Conservation (phyloP, 352 stramenopile genomes). For the Phytophthora nicotianae region DNA sequence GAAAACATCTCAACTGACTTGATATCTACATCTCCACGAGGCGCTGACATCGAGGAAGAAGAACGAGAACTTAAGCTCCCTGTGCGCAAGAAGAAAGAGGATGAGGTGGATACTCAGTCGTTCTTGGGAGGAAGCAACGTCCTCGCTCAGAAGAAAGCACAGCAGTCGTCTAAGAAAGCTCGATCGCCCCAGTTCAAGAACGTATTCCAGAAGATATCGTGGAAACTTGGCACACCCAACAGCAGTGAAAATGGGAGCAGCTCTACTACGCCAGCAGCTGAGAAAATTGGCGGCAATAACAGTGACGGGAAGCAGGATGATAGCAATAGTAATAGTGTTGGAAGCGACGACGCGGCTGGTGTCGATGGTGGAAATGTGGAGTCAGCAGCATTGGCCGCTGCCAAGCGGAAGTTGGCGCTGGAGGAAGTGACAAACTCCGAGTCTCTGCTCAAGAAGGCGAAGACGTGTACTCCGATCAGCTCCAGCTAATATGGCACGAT, state of each 20-base stretch:
- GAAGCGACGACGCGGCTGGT: conserved; percentile 11
- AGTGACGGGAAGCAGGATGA: conserved; percentile 18
- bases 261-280: conserved; percentile 4
- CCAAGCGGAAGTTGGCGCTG: conserved; percentile 72
- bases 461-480: conserved; percentile 72
- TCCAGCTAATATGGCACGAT: conserved; percentile 46
- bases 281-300: conserved; percentile 11
- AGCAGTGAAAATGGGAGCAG: conserved; percentile 19
- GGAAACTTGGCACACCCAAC: conserved; percentile 45
- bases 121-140: conserved; percentile 59
- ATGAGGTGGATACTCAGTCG: conserved; percentile 46
- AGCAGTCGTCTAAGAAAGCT: conserved; percentile 34
- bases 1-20: conserved; percentile 40
- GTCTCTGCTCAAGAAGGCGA: conserved; percentile 75
- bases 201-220: conserved; percentile 83
- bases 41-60: conserved; percentile 31
- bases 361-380: conserved; percentile 19
- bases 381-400: conserved; percentile 28
- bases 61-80: conserved; percentile 68
- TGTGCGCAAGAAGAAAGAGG: conserved; percentile 59
- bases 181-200: conserved; percentile 72
- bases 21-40: conserved; percentile 14
- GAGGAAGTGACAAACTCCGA: conserved; percentile 55
- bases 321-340: conserved; percentile 46
- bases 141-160: conserved; percentile 52